These are phyloP conservation scores for Chrysanthemum lavandulifolium DNA, from an alignment of 129 eudicot species.

Conservation along the genomic window DNA sequence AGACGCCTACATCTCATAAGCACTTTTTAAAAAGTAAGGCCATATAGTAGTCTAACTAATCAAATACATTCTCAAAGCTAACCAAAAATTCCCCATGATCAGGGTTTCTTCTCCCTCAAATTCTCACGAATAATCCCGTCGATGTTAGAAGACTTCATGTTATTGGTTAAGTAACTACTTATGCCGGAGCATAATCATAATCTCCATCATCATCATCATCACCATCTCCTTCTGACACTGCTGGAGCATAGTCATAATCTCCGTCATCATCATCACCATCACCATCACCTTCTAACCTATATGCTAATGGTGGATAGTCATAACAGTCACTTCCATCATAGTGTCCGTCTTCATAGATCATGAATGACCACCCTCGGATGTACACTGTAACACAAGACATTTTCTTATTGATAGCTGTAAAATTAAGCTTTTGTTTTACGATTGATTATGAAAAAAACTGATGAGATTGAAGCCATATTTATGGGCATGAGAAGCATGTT, in stretches of 20 bases:
- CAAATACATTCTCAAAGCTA: neutral
- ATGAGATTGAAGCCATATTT: slow-evolving; percentile 18
- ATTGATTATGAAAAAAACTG: neutral
- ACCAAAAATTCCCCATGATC: neutral
- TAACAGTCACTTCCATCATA: slow-evolving; percentile 23
- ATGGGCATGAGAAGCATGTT: slow-evolving; percentile 2
- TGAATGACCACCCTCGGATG: slow-evolving; percentile 15
- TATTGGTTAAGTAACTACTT: no score
- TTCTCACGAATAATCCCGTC: no score
- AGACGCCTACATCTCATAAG: no score
- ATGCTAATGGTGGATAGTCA: slow-evolving; percentile 16
- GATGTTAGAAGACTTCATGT: no score
- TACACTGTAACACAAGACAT: slow-evolving; percentile 22
- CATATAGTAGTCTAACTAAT: neutral
- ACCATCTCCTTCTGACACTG: slow-evolving; percentile 23
- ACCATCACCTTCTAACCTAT: slow-evolving; percentile 1
- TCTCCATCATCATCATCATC: slow-evolving; percentile 18
- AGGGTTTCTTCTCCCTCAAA: no score
- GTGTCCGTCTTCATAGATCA: slow-evolving; percentile 22
- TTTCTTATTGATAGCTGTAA: neutral
- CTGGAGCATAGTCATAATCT: slow-evolving; percentile 9
- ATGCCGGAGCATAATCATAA: neutral
- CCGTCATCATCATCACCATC: slow-evolving; percentile 12
- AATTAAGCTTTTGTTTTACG: neutral
- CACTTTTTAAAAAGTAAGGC: no score